phyloP scores from a whole-genome alignment of 2,329 filamentous ascomycete species.

The Tolypocladium tropicale region DNA sequence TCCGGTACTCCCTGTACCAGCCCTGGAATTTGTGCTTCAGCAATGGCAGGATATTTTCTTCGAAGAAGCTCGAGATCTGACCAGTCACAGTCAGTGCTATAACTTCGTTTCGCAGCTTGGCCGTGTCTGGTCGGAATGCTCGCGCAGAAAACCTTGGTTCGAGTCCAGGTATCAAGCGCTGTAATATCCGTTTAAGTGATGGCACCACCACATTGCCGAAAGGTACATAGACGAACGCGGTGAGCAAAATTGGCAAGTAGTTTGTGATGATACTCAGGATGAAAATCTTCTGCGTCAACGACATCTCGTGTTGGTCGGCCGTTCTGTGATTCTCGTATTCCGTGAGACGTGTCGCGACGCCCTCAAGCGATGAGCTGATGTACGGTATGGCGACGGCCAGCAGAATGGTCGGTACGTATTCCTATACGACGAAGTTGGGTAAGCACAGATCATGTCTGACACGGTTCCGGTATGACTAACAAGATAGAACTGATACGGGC shows the following conservation, averaged over 20 bases:
- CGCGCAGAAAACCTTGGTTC: constrained; percentile 40
- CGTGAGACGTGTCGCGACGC: constrained; percentile 51
- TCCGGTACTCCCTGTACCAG: constrained; percentile 31
- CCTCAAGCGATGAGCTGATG: constrained; percentile 52
- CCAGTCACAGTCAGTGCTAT: constrained; percentile 67
- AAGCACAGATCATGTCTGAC: not conserved
- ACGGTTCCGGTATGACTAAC: constrained; percentile 28
- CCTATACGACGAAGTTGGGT: constrained; percentile 26
- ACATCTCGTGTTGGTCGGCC: constrained; percentile 55
- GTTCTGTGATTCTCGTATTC: constrained; percentile 70
- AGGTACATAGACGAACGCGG: constrained; percentile 70
- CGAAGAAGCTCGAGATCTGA: constrained; percentile 59
- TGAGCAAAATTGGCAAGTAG: constrained; percentile 65
- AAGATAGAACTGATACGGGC: constrained; percentile 55
- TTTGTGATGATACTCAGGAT: constrained; percentile 73
- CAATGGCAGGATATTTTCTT: constrained; percentile 61
- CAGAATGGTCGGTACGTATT: constrained; percentile 62
- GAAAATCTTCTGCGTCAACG: constrained; percentile 65
- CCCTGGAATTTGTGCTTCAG: constrained; percentile 48
- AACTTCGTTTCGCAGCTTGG: constrained; percentile 59
- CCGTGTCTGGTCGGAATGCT: constrained; percentile 54
- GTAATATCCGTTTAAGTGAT: constrained; percentile 49
- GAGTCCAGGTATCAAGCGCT: constrained; percentile 33
- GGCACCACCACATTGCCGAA: constrained; percentile 60
- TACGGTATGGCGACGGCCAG: constrained; percentile 58